Percentiles rank a stretch among this genome's conserved stretches.
Evolutionary conservation across 1,284 basidiomycete species (phyloP).

Genomic region (Ustilago curta): DNA sequence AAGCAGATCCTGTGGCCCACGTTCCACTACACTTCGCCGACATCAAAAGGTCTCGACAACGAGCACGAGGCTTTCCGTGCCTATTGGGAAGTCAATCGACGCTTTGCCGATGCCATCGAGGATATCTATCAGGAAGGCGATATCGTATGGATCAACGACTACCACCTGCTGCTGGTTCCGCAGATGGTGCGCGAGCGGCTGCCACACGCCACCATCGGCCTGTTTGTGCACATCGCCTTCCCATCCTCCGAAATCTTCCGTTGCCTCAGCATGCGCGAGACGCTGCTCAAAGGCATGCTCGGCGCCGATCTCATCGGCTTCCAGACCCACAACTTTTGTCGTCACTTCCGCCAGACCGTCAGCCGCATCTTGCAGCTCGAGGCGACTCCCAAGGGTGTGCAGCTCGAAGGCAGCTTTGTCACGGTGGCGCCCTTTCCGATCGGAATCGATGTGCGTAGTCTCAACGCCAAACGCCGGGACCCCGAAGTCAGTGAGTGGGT

Average conservation of each 20-base stretch:
- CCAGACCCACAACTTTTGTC: slow-evolving; percentile 79
- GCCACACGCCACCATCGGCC: slow-evolving; percentile 80
- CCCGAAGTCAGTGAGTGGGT: slow-evolving; percentile 86
- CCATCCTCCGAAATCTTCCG: slow-evolving; percentile 88
- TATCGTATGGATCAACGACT: slow-evolving; percentile 74
- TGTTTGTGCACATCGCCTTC: slow-evolving; percentile 90
- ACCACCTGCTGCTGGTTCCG: slow-evolving; percentile 86
- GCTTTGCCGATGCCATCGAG: slow-evolving; percentile 83
- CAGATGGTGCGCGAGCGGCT: slow-evolving; percentile 77
- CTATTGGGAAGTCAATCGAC: slow-evolving; percentile 84
- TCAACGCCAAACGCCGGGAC: slow-evolving; percentile 79
- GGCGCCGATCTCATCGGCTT: slow-evolving; percentile 82
- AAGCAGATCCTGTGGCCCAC: slow-evolving; percentile 91
- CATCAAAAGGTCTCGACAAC: slow-evolving; percentile 83
- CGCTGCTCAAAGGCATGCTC: slow-evolving; percentile 79
- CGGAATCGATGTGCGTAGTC: slow-evolving; percentile 82
- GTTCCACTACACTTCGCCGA: slow-evolving; percentile 85
- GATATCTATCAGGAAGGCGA: slow-evolving; percentile 82
- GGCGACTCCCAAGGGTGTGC: slow-evolving; percentile 84
- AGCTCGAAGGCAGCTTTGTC: slow-evolving; percentile 75
- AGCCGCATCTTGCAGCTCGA: slow-evolving; percentile 83
- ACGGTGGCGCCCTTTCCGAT: slow-evolving; percentile 88
- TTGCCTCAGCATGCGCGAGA: slow-evolving; percentile 75
- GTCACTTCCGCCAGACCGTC: slow-evolving; percentile 76
- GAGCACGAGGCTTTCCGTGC: slow-evolving; percentile 81